A percentile compares a stretch with the other conserved stretches of the same genome.
Conservation (phyloP, 805 yeast species). For the Wickerhamomyces queroliae region DNA sequence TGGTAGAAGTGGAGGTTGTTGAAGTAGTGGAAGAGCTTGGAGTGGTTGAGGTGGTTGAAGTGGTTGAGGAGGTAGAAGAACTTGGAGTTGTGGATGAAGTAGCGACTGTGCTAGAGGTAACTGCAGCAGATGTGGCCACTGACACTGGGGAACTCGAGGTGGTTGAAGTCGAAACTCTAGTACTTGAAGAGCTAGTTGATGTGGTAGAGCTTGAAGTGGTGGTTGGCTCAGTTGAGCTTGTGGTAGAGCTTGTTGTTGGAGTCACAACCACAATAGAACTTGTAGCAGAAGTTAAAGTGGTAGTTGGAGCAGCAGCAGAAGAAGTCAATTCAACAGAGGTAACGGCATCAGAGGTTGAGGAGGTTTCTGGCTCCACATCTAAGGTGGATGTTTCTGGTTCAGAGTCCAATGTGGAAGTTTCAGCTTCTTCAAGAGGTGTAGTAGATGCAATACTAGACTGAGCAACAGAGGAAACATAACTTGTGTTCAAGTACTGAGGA, state of each 20-base stretch:
- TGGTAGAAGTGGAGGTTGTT: conserved; percentile 6
- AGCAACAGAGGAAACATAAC: too few relatives aligned
- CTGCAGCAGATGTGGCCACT: too few relatives aligned
- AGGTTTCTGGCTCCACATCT: too few relatives aligned
- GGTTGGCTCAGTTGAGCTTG: conserved; percentile 14
- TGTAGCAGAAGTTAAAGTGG: conserved; percentile 4
- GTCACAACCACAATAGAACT: conserved; percentile 8
- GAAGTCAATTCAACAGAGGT: conserved; percentile 4
- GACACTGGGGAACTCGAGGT: too few relatives aligned
- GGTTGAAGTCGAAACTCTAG: conserved; percentile 15
- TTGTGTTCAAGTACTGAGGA: too few relatives aligned
- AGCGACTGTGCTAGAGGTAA: conserved; percentile 16
- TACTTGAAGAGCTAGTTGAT: too few relatives aligned
- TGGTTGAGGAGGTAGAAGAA: conserved; percentile 8
- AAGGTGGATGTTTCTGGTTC: too few relatives aligned
- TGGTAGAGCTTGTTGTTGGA: conserved; percentile 16
- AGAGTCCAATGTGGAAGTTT: too few relatives aligned
- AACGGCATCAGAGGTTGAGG: too few relatives aligned
- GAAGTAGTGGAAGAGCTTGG: conserved; percentile 7
- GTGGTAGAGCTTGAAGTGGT: conserved; percentile 18
- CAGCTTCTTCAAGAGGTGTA: too few relatives aligned
- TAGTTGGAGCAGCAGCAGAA: conserved; percentile 3
- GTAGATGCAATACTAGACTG: too few relatives aligned
- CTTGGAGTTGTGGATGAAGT: conserved; percentile 6
- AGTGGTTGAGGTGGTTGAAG: conserved; percentile 7